These are phyloP conservation scores for Paecilomyces sp. DNA, from an alignment of 2,329 filamentous ascomycete species.

Conservation along the genomic window DNA sequence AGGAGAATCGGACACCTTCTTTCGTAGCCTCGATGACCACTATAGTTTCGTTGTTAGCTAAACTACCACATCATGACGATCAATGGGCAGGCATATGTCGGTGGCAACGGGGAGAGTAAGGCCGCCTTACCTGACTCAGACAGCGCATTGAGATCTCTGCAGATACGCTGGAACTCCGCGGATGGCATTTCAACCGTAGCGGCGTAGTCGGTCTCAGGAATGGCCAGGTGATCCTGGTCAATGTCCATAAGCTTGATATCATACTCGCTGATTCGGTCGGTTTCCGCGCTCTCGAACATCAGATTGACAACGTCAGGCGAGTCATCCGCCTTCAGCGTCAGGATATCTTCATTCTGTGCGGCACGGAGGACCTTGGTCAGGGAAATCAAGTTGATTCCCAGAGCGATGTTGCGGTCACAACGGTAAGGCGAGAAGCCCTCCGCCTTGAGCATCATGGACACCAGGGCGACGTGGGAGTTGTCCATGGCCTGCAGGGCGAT, in stretches of 20 bases:
- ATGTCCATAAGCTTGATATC: slow-evolving; percentile 99
- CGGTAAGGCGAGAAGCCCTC: slow-evolving; percentile 92
- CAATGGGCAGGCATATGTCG: neutral
- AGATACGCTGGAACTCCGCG: slow-evolving; percentile 88
- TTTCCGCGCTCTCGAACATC: slow-evolving; percentile 82
- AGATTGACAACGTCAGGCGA: slow-evolving; percentile 92
- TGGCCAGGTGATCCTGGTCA: slow-evolving; percentile 97
- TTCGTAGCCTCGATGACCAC: slow-evolving; percentile 95
- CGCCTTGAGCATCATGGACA: slow-evolving; percentile 97
- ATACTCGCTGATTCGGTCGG: slow-evolving; percentile 93
- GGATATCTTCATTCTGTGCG: slow-evolving; percentile 85
- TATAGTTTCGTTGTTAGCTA: slow-evolving; percentile 32
- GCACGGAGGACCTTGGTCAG: slow-evolving; percentile 95
- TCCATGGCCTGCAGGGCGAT: slow-evolving; percentile 99
- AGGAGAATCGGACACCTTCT: slow-evolving; percentile 93
- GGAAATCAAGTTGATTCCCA: slow-evolving; percentile 93
- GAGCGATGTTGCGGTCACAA: slow-evolving; percentile 97
- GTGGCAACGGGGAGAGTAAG: neutral
- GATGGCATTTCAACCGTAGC: slow-evolving; percentile 86
- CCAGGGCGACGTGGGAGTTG: slow-evolving; percentile 97
- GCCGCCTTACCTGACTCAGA: slow-evolving; percentile 79
- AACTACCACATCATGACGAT: slow-evolving; percentile 4
- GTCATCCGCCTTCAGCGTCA: slow-evolving; percentile 97
- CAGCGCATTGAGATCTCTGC: slow-evolving; percentile 81
- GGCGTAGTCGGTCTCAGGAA: slow-evolving; percentile 97